phyloP scores from a whole-genome alignment of 2,329 filamentous ascomycete genomes.

The Colletotrichum neosansevieriae region DNA sequence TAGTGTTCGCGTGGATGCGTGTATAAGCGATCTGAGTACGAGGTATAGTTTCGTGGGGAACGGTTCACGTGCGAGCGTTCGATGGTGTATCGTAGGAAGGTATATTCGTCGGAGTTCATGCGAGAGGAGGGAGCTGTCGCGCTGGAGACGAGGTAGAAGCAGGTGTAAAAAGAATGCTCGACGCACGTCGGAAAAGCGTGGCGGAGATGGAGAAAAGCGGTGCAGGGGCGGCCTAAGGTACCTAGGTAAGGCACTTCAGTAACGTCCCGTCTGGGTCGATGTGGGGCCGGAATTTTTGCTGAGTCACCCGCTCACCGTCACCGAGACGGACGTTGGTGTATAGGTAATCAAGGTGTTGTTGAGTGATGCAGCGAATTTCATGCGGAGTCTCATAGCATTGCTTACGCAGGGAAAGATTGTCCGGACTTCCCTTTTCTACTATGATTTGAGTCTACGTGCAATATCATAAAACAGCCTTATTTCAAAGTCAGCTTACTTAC shows the following conservation, averaged over 20 bases:
- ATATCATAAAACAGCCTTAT: too few species aligned
- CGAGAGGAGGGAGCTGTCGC: not conserved
- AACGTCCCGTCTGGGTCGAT: not conserved
- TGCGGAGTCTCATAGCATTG: too few species aligned
- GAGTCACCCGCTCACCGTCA: not conserved
- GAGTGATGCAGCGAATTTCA: too few species aligned
- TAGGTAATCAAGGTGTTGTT: too few species aligned
- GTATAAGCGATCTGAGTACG: not conserved
- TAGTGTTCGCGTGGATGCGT: not conserved
- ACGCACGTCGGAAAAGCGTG: too few species aligned
- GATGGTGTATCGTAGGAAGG: not conserved
- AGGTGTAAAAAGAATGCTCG: not conserved
- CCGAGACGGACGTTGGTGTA: not conserved
- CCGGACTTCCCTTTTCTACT: too few species aligned
- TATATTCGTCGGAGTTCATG: not conserved
- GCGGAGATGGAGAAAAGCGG: constrained; percentile 6
- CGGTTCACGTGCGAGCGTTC: not conserved
- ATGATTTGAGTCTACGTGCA: too few species aligned
- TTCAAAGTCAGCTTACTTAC: not conserved
- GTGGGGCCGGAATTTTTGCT: constrained; percentile 12
- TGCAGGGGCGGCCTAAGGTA: constrained; percentile 20
- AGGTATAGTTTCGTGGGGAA: not conserved
- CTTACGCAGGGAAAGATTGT: too few species aligned
- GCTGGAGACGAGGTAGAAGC: not conserved
- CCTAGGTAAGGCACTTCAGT: too few species aligned